Evolutionary conservation across 331 rosid genomes (phyloP), one percentile per base, ranked within the genome.

Genomic region (Acacia pycnantha): DNA sequence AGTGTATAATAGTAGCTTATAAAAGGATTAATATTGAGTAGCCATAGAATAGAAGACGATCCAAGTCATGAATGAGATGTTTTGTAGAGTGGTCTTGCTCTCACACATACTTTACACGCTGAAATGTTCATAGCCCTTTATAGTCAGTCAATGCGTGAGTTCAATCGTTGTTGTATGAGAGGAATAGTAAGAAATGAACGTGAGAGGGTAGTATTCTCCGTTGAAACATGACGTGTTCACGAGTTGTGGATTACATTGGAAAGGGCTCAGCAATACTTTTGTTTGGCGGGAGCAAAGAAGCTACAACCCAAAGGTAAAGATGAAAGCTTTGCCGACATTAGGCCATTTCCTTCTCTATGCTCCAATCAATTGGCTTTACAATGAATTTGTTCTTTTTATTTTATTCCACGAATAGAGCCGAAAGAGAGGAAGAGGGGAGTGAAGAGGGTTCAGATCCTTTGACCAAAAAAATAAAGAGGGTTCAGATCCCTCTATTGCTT

Each of bases 31-130:
- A 27, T 7, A 8, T 22, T 15, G 81, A 74, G 61, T 74, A 65
- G 81, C 62, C 47, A 66, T 41, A 77, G 78, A 79, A 37, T 12
- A 47, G 53, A 75, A 79, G 77, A 79, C 53, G 64, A 62, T 74
- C 79, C 73, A 82, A 84, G 77, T 82, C 82, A 69, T 82, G 85
- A 65, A 51, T 82, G 77, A 64, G 77, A 35, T 73, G 56, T 46
- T 71, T 46, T 3, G 29, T 71, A 46, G 58, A 70, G 75, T 22
- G 10, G 14, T 71, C 13, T 46, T 46, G 48, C 74, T 70, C 54
- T 44, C 75, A 6, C 54, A 41, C 74, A 6, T 0, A 21, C 37
- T 70, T 44, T 54, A 54, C 26, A 53, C 26, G 7, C 62, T n/a
- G 51, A 13, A 44, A 24, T 46, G 37, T 24, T 24, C 47, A 71